Evolutionary conservation across 495 filamentous ascomycete species (phyloP).

Genomic region (Aspergillus conjunctus): DNA sequence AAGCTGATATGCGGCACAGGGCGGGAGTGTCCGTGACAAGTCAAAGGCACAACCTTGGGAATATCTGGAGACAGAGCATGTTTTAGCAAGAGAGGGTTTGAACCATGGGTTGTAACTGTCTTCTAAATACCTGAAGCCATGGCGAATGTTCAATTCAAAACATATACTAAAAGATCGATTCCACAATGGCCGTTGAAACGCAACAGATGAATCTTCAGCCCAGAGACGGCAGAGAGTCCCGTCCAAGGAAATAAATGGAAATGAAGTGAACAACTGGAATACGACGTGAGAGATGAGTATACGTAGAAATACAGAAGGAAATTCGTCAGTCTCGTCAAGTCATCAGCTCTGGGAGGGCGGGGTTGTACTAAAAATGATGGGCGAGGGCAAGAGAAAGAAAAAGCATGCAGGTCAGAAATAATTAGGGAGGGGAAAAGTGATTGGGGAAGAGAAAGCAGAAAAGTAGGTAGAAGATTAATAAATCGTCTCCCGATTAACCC

Average conservation of each 20-base stretch:
- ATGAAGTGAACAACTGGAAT: slow-evolving; percentile 16
- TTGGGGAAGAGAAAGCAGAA: slow-evolving; percentile 6
- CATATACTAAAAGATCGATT: slow-evolving; percentile 18
- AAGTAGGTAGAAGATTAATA: not conserved
- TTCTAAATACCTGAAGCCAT: slow-evolving; percentile 30
- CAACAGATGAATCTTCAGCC: slow-evolving; percentile 15
- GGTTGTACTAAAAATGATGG: slow-evolving; percentile 26
- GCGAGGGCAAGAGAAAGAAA: slow-evolving; percentile 17
- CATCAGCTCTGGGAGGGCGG: slow-evolving; percentile 35
- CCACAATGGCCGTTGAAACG: slow-evolving; percentile 24
- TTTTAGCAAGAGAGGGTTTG: not conserved
- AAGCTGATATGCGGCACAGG: slow-evolving; percentile 95
- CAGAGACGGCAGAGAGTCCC: slow-evolving; percentile 8
- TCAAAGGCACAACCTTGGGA: slow-evolving; percentile 82
- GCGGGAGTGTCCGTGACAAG: slow-evolving; percentile 95
- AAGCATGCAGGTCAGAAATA: slow-evolving; percentile 6
- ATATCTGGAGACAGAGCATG: slow-evolving; percentile 48
- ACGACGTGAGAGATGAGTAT: slow-evolving; percentile 24
- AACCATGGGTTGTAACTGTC: not conserved
- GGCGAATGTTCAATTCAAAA: slow-evolving; percentile 15
- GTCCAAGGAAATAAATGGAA: slow-evolving; percentile 19
- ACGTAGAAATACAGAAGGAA: slow-evolving; percentile 43
- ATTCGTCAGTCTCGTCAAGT: slow-evolving; percentile 53
- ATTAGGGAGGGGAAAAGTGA: slow-evolving; percentile 4
- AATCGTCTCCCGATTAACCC: slow-evolving; percentile 4